These are phyloP conservation scores for Chlorencoelia australis DNA, from an alignment of 2,329 filamentous ascomycete genomes.

Conservation along the genomic window DNA sequence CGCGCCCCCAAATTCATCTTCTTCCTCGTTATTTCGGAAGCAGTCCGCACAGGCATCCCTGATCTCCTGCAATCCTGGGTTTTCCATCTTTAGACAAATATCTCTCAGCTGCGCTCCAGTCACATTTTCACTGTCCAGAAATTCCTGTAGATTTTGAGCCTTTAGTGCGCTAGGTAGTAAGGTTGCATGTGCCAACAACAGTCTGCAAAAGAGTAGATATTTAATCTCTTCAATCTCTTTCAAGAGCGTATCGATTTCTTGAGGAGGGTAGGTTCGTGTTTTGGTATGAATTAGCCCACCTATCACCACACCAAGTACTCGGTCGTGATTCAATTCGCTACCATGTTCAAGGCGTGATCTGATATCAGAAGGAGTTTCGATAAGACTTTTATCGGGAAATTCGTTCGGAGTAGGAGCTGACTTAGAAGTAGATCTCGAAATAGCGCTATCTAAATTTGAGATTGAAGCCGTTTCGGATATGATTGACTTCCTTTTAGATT, in stretches of 20 bases:
- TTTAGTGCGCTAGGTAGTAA: slow-evolving; percentile 36
- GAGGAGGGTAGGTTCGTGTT: slow-evolving; percentile 31
- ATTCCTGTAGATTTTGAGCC: slow-evolving; percentile 35
- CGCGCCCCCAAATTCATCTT: slow-evolving; percentile 28
- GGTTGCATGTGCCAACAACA: slow-evolving; percentile 35
- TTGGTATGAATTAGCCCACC: slow-evolving; percentile 27
- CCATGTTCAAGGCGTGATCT: slow-evolving; percentile 32
- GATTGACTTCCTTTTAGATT: no score
- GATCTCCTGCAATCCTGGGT: slow-evolving; percentile 38
- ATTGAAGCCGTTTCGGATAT: no score
- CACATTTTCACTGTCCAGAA: slow-evolving; percentile 33
- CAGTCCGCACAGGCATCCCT: slow-evolving; percentile 42
- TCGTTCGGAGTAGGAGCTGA: slow-evolving; percentile 11
- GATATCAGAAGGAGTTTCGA: slow-evolving; percentile 34
- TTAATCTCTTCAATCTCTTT: slow-evolving; percentile 40
- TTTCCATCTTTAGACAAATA: slow-evolving; percentile 37
- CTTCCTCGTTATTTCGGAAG: slow-evolving; percentile 30
- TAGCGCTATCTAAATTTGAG: no score
- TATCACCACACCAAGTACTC: slow-evolving; percentile 26
- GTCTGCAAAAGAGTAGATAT: slow-evolving; percentile 37
- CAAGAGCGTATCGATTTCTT: slow-evolving; percentile 34
- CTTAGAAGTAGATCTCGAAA: no score
- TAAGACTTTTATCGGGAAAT: slow-evolving; percentile 29
- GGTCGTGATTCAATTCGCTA: slow-evolving; percentile 28
- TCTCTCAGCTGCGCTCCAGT: slow-evolving; percentile 35